phyloP scores from a whole-genome alignment of 2,329 filamentous ascomycete species.

The Talaromyces sp. region DNA sequence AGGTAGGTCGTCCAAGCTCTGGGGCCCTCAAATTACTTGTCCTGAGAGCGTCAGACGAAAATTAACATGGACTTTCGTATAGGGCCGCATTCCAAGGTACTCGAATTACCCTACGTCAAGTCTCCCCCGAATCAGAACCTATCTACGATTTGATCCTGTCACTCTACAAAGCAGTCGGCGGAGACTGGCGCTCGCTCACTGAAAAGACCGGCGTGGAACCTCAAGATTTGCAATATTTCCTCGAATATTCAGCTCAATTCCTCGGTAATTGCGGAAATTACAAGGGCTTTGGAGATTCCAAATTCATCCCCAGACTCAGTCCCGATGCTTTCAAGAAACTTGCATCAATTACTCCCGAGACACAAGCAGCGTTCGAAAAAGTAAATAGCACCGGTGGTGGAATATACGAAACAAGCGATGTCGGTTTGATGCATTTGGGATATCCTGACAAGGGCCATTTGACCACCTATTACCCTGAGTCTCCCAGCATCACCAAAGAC shows the following conservation, averaged over 20 bases:
- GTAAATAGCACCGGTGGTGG: slow-evolving; percentile 58
- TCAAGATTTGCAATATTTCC: slow-evolving; percentile 63
- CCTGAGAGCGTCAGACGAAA: neutral
- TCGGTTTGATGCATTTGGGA: slow-evolving; percentile 69
- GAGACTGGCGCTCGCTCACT: slow-evolving; percentile 68
- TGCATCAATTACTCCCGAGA: slow-evolving; percentile 57
- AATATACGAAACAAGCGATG: slow-evolving; percentile 66
- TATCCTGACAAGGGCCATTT: slow-evolving; percentile 72
- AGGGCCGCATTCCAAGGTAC: slow-evolving; percentile 75
- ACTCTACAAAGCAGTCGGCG: slow-evolving; percentile 63
- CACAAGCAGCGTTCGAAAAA: slow-evolving; percentile 62
- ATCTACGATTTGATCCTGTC: slow-evolving; percentile 79
- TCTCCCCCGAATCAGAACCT: slow-evolving; percentile 75
- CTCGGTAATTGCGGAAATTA: slow-evolving; percentile 80
- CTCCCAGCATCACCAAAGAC: slow-evolving; percentile 66
- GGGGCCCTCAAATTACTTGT: neutral
- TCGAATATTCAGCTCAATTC: slow-evolving; percentile 76
- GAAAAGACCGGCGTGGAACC: slow-evolving; percentile 62
- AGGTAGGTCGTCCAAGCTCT: slow-evolving; percentile 50
- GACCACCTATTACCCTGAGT: slow-evolving; percentile 79
- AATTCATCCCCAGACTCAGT: slow-evolving; percentile 72
- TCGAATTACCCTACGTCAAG: slow-evolving; percentile 74
- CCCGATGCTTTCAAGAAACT: slow-evolving; percentile 64
- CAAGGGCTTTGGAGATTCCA: slow-evolving; percentile 81
- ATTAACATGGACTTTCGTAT: slow-evolving; percentile 2